Base-by-base conservation (phyloP, 371 early-diverging fungal species). In the Actinomucor elegans region DNA sequence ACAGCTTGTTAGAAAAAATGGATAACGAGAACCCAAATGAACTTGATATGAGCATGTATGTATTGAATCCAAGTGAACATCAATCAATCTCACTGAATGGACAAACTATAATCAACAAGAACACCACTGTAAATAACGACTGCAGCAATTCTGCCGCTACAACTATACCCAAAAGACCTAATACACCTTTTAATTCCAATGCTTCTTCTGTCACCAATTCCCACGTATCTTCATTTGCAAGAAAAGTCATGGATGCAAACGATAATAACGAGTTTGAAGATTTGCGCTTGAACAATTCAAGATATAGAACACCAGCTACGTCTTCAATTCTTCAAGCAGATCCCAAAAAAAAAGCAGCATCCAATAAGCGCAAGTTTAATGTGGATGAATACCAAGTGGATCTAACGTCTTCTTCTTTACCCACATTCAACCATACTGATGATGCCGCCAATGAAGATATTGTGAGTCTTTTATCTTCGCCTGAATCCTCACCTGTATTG, bases 401-500 rank as follows among this genome's bases (percentile, higher is more conserved):
- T 18, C 17, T 55, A 3, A 26, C 55, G 2, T 18, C 33, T 14
- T 18, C 36, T n/a, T 28, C 42, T 4, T 42, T 52, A 18, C 58
- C 58, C 7, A 12, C 2, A 15, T 12, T 38, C 15, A 27, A n/a
- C 18, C 40, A 41, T 20, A 26, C 15, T 5, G 15, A 28, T 9
- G 6, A 37, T 11, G 6, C 27, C 15, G 14, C 42, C 2, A 4
- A 27, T 4, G 20, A 6, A 3, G 40, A 57, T 3, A 41, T 55
- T 26, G 42, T 61, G 0, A 40, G 51, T 32, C 20, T 56, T 18
- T 36, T 61, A 14, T 51, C 56, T 4, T 61, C 62, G 14, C 62
- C 57, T 31, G 36, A 51, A 24, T 3, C 36, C 15, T 28, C 61
- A 20, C 49, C 52, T 21, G 29, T 4, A 5, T 38, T 54, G 36